Conservation (phyloP, 1,284 basidiomycete species). For the Ceratobasidium sp. region DNA sequence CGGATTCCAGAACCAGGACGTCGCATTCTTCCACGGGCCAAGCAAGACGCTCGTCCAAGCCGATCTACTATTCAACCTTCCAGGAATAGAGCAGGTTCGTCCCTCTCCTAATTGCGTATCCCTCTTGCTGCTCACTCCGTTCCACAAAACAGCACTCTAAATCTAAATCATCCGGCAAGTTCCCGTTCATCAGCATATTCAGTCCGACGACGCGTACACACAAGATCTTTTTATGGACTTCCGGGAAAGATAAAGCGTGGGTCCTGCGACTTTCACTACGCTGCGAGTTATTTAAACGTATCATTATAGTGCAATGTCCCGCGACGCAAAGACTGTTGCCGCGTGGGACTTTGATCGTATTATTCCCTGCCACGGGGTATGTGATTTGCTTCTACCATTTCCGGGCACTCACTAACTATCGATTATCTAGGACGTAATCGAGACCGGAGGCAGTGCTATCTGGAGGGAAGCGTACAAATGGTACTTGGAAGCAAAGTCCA, state of each 20-base stretch:
- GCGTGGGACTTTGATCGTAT: constrained; percentile 88
- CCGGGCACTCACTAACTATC: constrained; percentile 30
- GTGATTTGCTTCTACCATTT: constrained; percentile 43
- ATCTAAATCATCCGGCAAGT: constrained; percentile 55
- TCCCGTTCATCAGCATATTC: constrained; percentile 58
- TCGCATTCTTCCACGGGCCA: constrained; percentile 84
- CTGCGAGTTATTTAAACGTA: neutral
- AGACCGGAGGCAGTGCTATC: constrained; percentile 70
- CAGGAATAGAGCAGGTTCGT: constrained; percentile 80
- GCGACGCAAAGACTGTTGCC: constrained; percentile 72
- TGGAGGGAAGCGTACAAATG: constrained; percentile 60
- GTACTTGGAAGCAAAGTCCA: constrained; percentile 42
- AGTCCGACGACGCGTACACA: constrained; percentile 68
- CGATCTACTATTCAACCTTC: constrained; percentile 91
- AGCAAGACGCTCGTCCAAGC: constrained; percentile 84
- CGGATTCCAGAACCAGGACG: constrained; percentile 84
- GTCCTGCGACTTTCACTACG: constrained; percentile 42
- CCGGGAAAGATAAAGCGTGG: constrained; percentile 68
- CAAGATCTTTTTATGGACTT: constrained; percentile 57
- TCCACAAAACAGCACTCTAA: constrained; percentile 52
- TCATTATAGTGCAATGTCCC: constrained; percentile 68
- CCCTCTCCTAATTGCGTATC: neutral
- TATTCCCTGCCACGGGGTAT: constrained; percentile 91
- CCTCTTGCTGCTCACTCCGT: neutral
- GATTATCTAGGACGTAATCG: constrained; percentile 76